Evolutionary conservation across 768 basidiomycete genomes (phyloP).

Genomic region (Naematelia encephala): DNA sequence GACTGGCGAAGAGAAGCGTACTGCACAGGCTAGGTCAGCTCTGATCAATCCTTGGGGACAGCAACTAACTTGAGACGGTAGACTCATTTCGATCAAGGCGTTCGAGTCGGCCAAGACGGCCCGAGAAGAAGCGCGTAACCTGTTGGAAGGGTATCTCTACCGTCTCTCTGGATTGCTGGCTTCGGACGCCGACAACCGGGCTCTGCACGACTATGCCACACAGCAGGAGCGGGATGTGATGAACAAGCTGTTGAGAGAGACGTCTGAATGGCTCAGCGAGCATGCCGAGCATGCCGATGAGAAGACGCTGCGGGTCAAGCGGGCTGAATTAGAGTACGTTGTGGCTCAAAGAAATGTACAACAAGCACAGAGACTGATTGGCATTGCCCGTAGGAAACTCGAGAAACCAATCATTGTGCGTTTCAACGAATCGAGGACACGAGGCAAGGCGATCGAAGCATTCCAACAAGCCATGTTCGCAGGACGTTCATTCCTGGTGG

Average conservation of each 20-base stretch:
- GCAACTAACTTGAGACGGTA: constrained; percentile 44
- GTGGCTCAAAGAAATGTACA: not conserved
- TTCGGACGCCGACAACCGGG: constrained; percentile 62
- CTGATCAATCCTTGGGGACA: not conserved
- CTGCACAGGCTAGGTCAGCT: constrained; percentile 62
- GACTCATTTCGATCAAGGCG: constrained; percentile 72
- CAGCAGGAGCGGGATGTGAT: constrained; percentile 67
- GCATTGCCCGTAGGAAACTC: constrained; percentile 56
- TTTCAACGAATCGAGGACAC: constrained; percentile 81
- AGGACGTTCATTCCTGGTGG: constrained; percentile 68
- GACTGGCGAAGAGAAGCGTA: constrained; percentile 71
- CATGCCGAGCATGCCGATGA: constrained; percentile 79
- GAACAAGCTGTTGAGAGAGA: constrained; percentile 64
- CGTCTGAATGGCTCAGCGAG: constrained; percentile 77
- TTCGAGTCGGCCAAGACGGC: constrained; percentile 72
- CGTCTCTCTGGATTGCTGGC: constrained; percentile 76
- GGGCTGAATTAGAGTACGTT: constrained; percentile 77
- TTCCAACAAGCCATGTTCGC: constrained; percentile 66
- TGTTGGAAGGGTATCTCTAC: constrained; percentile 91
- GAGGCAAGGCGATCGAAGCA: constrained; percentile 80
- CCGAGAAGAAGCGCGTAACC: constrained; percentile 85
- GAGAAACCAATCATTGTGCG: constrained; percentile 81
- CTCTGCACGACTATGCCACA: constrained; percentile 83
- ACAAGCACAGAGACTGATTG: too few relatives aligned
- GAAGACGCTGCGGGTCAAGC: constrained; percentile 67